Conservation (phyloP, 495 filamentous ascomycete species). For the Chaetomium tenue region DNA sequence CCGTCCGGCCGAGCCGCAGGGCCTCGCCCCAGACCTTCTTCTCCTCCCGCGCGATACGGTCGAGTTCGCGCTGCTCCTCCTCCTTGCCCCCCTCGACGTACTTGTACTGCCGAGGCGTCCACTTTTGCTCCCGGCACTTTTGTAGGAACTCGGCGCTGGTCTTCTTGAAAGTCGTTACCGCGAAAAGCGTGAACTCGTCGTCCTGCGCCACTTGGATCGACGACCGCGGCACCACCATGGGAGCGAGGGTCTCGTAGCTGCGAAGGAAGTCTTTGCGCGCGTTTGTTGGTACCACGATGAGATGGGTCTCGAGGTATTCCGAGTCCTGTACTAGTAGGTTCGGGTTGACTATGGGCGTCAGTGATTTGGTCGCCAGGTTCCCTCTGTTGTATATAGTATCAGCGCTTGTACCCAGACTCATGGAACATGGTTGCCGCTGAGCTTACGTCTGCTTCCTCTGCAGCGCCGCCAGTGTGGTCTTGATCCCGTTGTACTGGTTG, state of each 20-base stretch:
- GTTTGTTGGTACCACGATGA: slow-evolving; percentile 78
- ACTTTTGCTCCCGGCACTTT: slow-evolving; percentile 85
- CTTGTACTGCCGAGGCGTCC: slow-evolving; percentile 91
- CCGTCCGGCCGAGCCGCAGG: slow-evolving; percentile 77
- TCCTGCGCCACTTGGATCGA: slow-evolving; percentile 73
- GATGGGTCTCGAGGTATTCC: slow-evolving; percentile 94
- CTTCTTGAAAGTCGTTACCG: slow-evolving; percentile 92
- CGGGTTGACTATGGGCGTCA: slow-evolving; percentile 81
- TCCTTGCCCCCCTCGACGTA: slow-evolving; percentile 86
- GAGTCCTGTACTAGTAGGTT: slow-evolving; percentile 77
- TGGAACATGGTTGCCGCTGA: too few relatives aligned
- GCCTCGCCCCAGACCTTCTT: slow-evolving; percentile 87
- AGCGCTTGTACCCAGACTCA: slow-evolving; percentile 6
- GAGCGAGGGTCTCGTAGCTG: slow-evolving; percentile 80
- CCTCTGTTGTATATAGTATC: slow-evolving; percentile 53
- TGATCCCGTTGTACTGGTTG: slow-evolving; percentile 85
- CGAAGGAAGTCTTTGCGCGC: slow-evolving; percentile 82
- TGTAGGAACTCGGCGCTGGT: slow-evolving; percentile 78
- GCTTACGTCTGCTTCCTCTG: slow-evolving; percentile 74
- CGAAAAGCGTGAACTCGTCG: slow-evolving; percentile 82
- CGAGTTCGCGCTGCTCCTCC: slow-evolving; percentile 80
- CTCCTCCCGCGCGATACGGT: slow-evolving; percentile 74
- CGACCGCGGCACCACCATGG: slow-evolving; percentile 85
- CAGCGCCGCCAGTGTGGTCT: slow-evolving; percentile 72
- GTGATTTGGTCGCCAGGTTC: slow-evolving; percentile 90